Evolutionary conservation across 2,329 filamentous ascomycete species (phyloP), one percentile per base, ranked within the genome.

Genomic region (Ascochyta viciae-villosae): DNA sequence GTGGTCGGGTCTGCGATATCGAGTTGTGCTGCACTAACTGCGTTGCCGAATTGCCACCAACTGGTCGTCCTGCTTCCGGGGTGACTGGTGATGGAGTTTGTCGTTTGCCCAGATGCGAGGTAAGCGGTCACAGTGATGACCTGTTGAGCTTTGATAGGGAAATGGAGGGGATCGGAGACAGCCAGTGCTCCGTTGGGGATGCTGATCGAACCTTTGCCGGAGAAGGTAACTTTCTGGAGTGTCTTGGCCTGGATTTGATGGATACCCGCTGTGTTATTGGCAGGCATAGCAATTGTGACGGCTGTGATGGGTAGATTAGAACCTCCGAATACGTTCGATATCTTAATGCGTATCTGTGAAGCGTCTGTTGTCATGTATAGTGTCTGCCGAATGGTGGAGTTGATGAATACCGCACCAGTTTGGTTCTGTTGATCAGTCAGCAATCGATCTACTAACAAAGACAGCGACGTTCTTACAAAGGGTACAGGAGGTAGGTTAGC

Each of bases 321-420:
- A 1, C 79, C 71, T 2, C 88, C 87, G 61, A 90, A 89, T 0
- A 82, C 83, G 67, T 90, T 90, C 39, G 86, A 88, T 46, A 90
- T 78, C 41, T 85, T 83, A 33, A 90, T 74, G 9, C 87, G 84
- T 58, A 89, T 80, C 22, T 84, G 80, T 3, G 81, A 74, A 3
- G 83, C 81, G 1, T 79, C 81, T 4, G 87, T 78, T 7, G 85
- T 85, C 62, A 87, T 76, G 60, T 86, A 83, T 13, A 89, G 70
- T 0, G 87, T 89, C 71, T 90, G 87, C 3, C 87, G 85, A 59
- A 90, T 80, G 0, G 87, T 89, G 1, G 85, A 82, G 64, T 89
- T 83, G 41, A 77, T 74, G 67, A 89, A 88, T 6, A 86, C 81
- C n/a, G 77, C 70, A 10, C 77, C 76, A 1, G 78, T 80, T 56